Base-by-base conservation (phyloP, 257 asterid genomes). In the Fraxinus excelsior region DNA sequence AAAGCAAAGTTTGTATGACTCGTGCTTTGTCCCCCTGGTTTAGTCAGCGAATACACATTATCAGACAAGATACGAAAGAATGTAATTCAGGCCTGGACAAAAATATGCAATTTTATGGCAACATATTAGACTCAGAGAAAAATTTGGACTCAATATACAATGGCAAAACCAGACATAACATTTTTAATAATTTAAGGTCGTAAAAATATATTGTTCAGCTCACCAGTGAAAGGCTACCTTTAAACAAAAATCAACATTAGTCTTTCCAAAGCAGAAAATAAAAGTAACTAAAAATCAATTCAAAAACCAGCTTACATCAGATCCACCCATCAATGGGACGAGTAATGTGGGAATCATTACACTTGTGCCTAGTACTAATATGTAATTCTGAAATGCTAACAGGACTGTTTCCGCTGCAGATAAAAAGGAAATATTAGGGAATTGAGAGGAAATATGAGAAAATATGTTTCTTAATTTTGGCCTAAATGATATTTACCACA, bases 261-360 rank as follows among this genome's bases (percentile, higher is more conserved):
- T 32, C 28, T 11, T 62, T 49, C 34, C 34, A 38, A 58, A 37
- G 38, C 25, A 12, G 67, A 37, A 67, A 28, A 25, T 1, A 11
- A 23, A 38, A 56, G 64, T 25, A 72, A 76, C 29, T 44, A 25
- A 6, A 74, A 80, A 68, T 31, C 19, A 49, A 73, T 74, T 38
- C n/a, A 75, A 40, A 72, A 75, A 42, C 58, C 40, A 81, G 80
- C 94, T 87, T 90, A 95, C 99, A 84, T 95, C 91, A 34, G 88
- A 86, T 84, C 99, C 99, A 2, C 99, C 99, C 99, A 95, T 95
- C 83, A 80, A 74, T 14, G 97, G 96, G 76, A 95, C 99, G 14
- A 95, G 96, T 65, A 82, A 21, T n/a, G 99, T 82, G n/a, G 99
- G 98, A 78, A 95, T 91, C 98, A 95, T 93, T 72, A 91, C 98